Conservation (phyloP, 768 basidiomycete genomes). For the Chlorophyllum brunneum region DNA sequence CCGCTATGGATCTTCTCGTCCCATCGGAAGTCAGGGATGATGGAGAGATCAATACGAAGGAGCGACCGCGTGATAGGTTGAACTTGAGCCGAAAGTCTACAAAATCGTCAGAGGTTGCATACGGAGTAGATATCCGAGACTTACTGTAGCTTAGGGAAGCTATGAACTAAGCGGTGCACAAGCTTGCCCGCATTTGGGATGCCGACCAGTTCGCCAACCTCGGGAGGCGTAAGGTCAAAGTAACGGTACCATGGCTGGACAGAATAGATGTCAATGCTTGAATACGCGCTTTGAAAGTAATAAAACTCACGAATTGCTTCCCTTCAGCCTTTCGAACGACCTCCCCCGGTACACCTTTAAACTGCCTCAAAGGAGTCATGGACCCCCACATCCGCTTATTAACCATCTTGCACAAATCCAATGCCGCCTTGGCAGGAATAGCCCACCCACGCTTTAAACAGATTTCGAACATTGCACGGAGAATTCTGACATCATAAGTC, state of each 20-base stretch:
- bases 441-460: conserved; percentile 99
- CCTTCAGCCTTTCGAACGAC: conserved; percentile 90
- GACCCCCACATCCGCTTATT: conserved; percentile 93
- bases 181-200: conserved; percentile 90
- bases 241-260: conserved; percentile 2
- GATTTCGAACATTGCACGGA: conserved; percentile 94
- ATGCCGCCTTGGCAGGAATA: conserved; percentile 82
- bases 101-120: not conserved
- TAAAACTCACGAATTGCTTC: conserved; percentile 83
- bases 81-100: conserved; percentile 88
- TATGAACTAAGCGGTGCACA: conserved; percentile 91
- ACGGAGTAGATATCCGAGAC: conserved; percentile 21
- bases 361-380: conserved; percentile 96
- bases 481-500: not conserved
- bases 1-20: conserved; percentile 89
- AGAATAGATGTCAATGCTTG: not conserved
- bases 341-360: conserved; percentile 85
- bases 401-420: conserved; percentile 96
- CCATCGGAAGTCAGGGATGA: conserved; percentile 98
- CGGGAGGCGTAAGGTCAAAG: conserved; percentile 63
- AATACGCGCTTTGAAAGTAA: conserved; percentile 27
- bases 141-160: conserved; percentile 91
- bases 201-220: conserved; percentile 93
- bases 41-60: conserved; percentile 88
- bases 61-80: conserved; percentile 95